These are phyloP conservation scores for Phlebiopsis gigantea DNA, from an alignment of 768 basidiomycete genomes.

Conservation along the genomic window DNA sequence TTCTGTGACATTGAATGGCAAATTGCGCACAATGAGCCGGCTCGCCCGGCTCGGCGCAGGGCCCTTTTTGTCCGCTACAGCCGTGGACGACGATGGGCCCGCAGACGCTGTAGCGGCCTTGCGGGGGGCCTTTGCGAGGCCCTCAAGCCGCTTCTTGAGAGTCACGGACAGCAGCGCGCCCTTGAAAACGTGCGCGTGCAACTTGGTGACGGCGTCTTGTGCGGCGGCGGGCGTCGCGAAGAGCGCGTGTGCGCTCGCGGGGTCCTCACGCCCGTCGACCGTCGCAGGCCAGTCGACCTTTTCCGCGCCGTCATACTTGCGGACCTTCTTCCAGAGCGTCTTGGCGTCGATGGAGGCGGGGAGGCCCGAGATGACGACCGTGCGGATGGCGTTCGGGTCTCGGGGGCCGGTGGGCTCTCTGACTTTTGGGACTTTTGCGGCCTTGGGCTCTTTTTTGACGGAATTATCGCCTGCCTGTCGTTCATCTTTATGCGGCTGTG, in stretches of 20 bases:
- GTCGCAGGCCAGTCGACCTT: conserved; percentile 68
- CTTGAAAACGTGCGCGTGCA: conserved; percentile 93
- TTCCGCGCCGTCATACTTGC: conserved; percentile 74
- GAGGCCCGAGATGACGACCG: conserved; percentile 72
- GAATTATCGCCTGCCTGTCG: conserved; percentile 38
- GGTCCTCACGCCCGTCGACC: conserved; percentile 40
- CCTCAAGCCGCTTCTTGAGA: conserved; percentile 81
- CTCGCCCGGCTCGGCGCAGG: conserved; percentile 64
- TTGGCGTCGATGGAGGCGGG: conserved; percentile 59
- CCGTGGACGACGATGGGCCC: conserved; percentile 2
- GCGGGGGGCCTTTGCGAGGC: conserved; percentile 43
- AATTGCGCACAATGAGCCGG: conserved; percentile 86
- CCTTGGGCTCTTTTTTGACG: conserved; percentile 31
- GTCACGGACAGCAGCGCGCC: conserved; percentile 81
- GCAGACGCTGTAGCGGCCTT: conserved; percentile 9
- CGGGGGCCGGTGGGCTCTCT: conserved; percentile 31
- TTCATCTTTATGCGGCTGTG: background rate
- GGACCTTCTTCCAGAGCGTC: conserved; percentile 77
- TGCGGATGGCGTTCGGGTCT: conserved; percentile 83
- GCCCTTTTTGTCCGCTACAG: conserved; percentile 23
- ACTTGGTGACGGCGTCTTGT: conserved; percentile 63
- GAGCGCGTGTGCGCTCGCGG: conserved; percentile 58
- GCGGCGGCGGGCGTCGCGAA: conserved; percentile 69
- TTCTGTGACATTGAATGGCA: conserved; percentile 79
- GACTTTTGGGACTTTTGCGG: conserved; percentile 31